Conservation (phyloP, 495 filamentous ascomycete genomes). For the Monascus purpureus region DNA sequence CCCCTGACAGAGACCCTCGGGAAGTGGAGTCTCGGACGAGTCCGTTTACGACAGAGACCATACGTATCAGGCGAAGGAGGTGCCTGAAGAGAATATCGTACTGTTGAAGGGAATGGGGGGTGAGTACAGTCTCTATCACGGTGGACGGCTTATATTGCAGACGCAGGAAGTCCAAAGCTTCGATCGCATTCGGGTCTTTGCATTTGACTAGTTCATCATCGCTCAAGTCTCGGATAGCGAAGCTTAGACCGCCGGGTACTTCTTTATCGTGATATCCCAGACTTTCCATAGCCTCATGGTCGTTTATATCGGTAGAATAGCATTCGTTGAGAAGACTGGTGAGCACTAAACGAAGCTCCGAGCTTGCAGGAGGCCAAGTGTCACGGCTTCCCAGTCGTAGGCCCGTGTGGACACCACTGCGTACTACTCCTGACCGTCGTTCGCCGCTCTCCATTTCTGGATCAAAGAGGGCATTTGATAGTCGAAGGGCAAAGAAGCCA, state of each 20-base stretch:
- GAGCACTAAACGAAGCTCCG: constrained; percentile 73
- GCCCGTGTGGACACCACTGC: constrained; percentile 61
- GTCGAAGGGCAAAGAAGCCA: constrained; percentile 63
- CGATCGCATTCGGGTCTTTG: constrained; percentile 63
- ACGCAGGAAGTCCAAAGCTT: constrained; percentile 81
- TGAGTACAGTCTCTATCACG: constrained; percentile 60
- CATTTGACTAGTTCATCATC: constrained; percentile 61
- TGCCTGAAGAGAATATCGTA: constrained; percentile 77
- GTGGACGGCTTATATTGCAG: constrained; percentile 71
- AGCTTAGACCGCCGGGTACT: constrained; percentile 71
- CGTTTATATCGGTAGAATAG: constrained; percentile 29
- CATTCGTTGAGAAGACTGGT: constrained; percentile 77
- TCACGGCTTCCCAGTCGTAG: constrained; percentile 61
- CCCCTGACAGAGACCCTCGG: constrained; percentile 22
- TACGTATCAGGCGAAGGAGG: constrained; percentile 60
- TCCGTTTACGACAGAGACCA: constrained; percentile 63
- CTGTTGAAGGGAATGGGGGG: constrained; percentile 47
- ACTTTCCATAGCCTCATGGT: constrained; percentile 8
- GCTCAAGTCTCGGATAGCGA: constrained; percentile 70
- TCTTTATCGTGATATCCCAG: constrained; percentile 26
- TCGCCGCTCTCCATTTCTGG: constrained; percentile 73
- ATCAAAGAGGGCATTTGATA: constrained; percentile 76
- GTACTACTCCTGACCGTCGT: constrained; percentile 48
- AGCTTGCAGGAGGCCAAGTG: constrained; percentile 86
- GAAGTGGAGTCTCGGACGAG: constrained; percentile 47